Base-by-base conservation (phyloP, 2,329 filamentous ascomycete species). In the Xylariales sp. region DNA sequence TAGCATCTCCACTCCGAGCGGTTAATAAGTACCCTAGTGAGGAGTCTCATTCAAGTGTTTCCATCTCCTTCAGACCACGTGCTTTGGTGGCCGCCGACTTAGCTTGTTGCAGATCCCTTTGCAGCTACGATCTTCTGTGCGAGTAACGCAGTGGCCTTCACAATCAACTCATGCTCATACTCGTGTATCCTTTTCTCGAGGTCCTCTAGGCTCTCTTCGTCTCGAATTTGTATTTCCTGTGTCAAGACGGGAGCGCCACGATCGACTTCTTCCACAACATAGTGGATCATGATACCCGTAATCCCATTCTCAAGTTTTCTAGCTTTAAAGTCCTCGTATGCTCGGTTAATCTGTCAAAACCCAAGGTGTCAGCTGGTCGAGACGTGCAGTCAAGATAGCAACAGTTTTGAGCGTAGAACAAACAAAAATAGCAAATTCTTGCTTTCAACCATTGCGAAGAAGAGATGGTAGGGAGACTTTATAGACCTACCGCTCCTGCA, bases 221-320 rank as follows among this genome's bases (percentile, higher is more conserved):
- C 83, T 68, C 86, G 84, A 54, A 83, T 85, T 55, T 85, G 81
- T 28, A 93, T 86, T 77, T 91, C 87, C 71, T 82, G 80, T 9
- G 88, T 85, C 43, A 91, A 77, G 73, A 93, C 87, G 10, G 89
- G 87, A 69, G 86, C 83, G 0, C 91, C 91, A 75, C 88, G 86
- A 80, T 93, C 91, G 64, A 93, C 90, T 77, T 92, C 90, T 4
- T 80, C 81, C 58, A 89, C 85, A 39, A 93, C 90, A 79, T 91
- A 87, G 78, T 93, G 91, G 4, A 71, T 87, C 91, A 93, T 93
- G 18, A 93, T 87, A 0, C 91, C 93, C 53, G 88, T 94, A 32
- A 36, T 86, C 66, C 85, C 85, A 70, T 91, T 84, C 74, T 88
- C 84, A 2, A 90, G 86, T 68, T 85, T 85, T 34, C 80, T 79